These are phyloP conservation scores for Haplosporangium sp. DNA, from an alignment of 371 early-diverging fungal genomes.

Conservation along the genomic window DNA sequence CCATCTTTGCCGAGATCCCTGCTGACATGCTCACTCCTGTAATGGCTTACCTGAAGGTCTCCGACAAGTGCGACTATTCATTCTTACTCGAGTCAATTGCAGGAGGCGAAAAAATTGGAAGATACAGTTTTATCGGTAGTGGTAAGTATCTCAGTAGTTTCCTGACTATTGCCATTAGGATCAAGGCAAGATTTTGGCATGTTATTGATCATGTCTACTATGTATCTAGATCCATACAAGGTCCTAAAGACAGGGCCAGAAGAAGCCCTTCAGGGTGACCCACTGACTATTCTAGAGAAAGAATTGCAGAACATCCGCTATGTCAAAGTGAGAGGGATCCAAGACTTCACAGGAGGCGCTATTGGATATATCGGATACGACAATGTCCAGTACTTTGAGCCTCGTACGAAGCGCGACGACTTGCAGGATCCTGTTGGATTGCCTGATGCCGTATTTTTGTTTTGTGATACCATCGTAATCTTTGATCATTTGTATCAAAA, in stretches of 20 bases:
- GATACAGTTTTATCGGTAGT: conserved; percentile 95
- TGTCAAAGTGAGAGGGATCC: conserved; percentile 85
- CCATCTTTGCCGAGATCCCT: conserved; percentile 87
- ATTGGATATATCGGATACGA: conserved; percentile 97
- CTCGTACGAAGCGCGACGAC: conserved; percentile 76
- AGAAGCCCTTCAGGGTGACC: conserved; percentile 86
- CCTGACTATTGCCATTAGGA: neutral
- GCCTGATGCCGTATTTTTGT: conserved; percentile 93
- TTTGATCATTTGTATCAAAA: conserved; percentile 95
- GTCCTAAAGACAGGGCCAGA: conserved; percentile 80
- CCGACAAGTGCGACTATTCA: conserved; percentile 82
- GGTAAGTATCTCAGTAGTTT: conserved; percentile 61
- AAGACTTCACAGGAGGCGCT: conserved; percentile 95
- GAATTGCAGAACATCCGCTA: conserved; percentile 82
- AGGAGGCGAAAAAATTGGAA: conserved; percentile 94
- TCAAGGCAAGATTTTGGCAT: neutral
- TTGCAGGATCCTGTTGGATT: conserved; percentile 88
- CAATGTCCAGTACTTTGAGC: conserved; percentile 97
- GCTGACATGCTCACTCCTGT: conserved; percentile 96
- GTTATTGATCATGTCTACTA: neutral
- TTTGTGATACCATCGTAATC: conserved; percentile 93
- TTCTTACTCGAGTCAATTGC: conserved; percentile 96
- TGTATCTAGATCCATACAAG: conserved; percentile 83
- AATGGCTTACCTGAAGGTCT: conserved; percentile 92
- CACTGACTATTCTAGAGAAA: conserved; percentile 84